Conservation (phyloP, 1,139 yeast species). For the Debaryomyces psychrophilus region DNA sequence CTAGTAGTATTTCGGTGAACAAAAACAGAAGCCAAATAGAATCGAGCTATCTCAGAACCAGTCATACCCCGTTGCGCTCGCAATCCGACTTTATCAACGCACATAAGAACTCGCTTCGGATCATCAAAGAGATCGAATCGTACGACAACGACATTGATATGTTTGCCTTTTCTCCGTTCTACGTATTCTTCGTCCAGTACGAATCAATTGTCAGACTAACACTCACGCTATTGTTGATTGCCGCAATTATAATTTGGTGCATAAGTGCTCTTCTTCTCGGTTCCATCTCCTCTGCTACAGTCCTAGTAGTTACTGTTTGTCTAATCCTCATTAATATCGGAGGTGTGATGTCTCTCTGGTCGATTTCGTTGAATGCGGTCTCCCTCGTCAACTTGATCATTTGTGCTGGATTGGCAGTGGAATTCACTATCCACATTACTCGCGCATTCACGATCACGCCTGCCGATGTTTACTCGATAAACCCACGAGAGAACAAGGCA, state of each 20-base stretch:
- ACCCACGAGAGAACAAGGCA: slow-evolving; percentile 1
- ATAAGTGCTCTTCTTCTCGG: slow-evolving; percentile 66
- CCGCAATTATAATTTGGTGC: slow-evolving; percentile 56
- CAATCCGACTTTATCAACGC: slow-evolving; percentile 85
- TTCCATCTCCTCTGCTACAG: slow-evolving; percentile 59
- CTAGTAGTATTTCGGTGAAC: slow-evolving; percentile 54
- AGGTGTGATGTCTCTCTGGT: slow-evolving; percentile 77
- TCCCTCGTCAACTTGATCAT: slow-evolving; percentile 85
- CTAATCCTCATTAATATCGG: slow-evolving; percentile 74
- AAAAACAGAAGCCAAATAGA: slow-evolving; percentile 38
- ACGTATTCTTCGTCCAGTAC: slow-evolving; percentile 91
- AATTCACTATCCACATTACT: slow-evolving; percentile 86
- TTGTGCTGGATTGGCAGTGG: slow-evolving; percentile 91
- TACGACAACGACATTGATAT: slow-evolving; percentile 50
- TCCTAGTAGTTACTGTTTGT: slow-evolving; percentile 60
- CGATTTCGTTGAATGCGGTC: slow-evolving; percentile 83
- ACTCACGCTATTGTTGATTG: slow-evolving; percentile 55
- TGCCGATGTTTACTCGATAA: background rate
- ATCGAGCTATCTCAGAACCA: slow-evolving; percentile 73
- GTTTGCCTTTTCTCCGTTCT: slow-evolving; percentile 91
- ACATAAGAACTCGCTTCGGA: slow-evolving; percentile 70
- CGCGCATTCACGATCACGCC: slow-evolving; percentile 59
- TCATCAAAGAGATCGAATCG: slow-evolving; percentile 58
- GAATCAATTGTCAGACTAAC: slow-evolving; percentile 62
- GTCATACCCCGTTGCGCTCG: slow-evolving; percentile 80